Base-by-base conservation (phyloP, 352 stramenopile species). In the Thalassiosira exigua region DNA sequence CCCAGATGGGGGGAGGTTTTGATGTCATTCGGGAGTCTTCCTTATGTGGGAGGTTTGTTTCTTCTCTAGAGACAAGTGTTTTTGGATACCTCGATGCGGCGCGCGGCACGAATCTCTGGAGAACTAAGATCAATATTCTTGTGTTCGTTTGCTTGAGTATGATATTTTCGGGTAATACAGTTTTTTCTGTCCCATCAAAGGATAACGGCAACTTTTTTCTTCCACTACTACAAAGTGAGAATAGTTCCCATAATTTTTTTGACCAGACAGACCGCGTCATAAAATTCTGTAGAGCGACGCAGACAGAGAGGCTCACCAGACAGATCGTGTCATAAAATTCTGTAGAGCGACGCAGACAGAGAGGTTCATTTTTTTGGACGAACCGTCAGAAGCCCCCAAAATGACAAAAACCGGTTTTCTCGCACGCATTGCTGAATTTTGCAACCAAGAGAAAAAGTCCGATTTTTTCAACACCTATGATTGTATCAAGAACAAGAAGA, bases 341-440 rank as follows among this genome's bases (percentile, higher is more conserved):
- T 46, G 7, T 46, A 17, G 36, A 46, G 36, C 9, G 36, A 9
- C 36, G 36, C n/a, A n/a, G n/a, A n/a, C n/a, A n/a, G n/a, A 46
- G 36, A 46, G 36, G 17, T 17, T 9, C 17, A 17, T 46, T 46
- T 46, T 46, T 46, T 46, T 46, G 36, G 36, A 46, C 9, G 36
- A 17, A 46, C 36, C 36, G 17, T 46, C 36, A 46, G 7, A 46
- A 17, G 7, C 36, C 36, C 36, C 52, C 11, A 60, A 60, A 30
- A 60, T 60, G 52, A 36, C 26, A 39, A 32, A 60, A 60, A 60
- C 52, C 26, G 52, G 52, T 39, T 33, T 60, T 24, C 52, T 60
- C 52, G 26, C 11, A 17, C 21, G 7, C 32, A 9, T 60, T 60
- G 52, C 52, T 60, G 32, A 60, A 39, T 60, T 60, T 9, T 60